Conservation (phyloP, 1,284 basidiomycete species). For the Cerioporus squamosus region DNA sequence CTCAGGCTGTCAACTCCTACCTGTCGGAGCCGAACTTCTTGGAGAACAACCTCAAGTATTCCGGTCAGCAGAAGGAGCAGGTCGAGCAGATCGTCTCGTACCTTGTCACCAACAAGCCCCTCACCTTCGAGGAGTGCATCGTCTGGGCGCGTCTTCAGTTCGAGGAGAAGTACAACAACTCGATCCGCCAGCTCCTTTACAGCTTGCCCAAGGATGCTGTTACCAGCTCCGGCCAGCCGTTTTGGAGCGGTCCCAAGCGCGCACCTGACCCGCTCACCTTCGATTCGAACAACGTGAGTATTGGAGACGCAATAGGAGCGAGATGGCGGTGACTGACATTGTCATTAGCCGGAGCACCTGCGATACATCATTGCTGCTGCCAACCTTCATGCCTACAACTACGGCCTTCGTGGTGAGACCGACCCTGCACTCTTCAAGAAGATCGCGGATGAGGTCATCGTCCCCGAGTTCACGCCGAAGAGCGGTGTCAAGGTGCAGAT, state of each 20-base stretch:
- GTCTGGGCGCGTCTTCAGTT: constrained; percentile 97
- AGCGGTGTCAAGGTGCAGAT: constrained; percentile 95
- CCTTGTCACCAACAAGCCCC: constrained; percentile 90
- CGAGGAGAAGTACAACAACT: constrained; percentile 93
- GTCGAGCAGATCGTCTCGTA: constrained; percentile 90
- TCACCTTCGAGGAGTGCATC: constrained; percentile 98
- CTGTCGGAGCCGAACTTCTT: constrained; percentile 97
- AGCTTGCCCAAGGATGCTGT: constrained; percentile 94
- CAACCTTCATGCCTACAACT: constrained; percentile 98
- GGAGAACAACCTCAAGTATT: constrained; percentile 89
- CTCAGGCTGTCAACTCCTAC: constrained; percentile 95
- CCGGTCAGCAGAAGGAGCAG: constrained; percentile 90
- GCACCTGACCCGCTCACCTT: constrained; percentile 95
- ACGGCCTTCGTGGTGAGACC: constrained; percentile 91
- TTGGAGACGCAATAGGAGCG: neutral
- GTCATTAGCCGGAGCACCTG: constrained; percentile 78
- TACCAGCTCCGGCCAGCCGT: constrained; percentile 91
- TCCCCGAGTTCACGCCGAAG: constrained; percentile 94
- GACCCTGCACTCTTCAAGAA: constrained; percentile 85
- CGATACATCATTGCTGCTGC: constrained; percentile 93
- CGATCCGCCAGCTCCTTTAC: constrained; percentile 92
- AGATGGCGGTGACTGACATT: neutral
- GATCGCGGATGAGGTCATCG: constrained; percentile 82
- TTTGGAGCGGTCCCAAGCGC: constrained; percentile 98
- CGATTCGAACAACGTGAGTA: constrained; percentile 81